A percentile compares a stretch with the other conserved stretches of the same genome.
Conservation (phyloP, 768 basidiomycete genomes). For the Pleurotus citrinopileatus region DNA sequence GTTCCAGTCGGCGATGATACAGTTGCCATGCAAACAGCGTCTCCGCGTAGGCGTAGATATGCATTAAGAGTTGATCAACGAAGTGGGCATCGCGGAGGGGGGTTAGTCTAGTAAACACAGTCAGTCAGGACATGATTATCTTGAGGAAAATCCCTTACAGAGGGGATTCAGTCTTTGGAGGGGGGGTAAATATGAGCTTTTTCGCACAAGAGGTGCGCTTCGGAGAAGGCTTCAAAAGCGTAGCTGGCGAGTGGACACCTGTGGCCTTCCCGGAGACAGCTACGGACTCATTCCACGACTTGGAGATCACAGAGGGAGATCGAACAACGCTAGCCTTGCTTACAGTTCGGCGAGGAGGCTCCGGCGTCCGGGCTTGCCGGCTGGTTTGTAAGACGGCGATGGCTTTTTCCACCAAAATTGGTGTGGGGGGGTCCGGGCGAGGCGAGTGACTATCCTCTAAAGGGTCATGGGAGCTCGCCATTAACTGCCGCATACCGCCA, state of each 20-base stretch:
- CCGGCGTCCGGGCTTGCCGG: constrained; percentile 20
- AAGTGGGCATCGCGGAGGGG: constrained; percentile 2
- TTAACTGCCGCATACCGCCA: constrained; percentile 64
- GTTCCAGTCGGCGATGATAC: constrained; percentile 65
- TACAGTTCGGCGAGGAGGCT: constrained; percentile 23
- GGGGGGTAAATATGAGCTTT: neutral
- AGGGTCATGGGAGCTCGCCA: constrained; percentile 58
- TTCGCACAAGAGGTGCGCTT: neutral
- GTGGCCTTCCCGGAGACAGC: neutral
- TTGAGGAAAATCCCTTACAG: neutral
- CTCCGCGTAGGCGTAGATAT: constrained; percentile 74
- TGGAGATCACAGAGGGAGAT: constrained; percentile 37
- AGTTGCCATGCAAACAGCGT: constrained; percentile 73
- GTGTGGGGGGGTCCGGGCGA: constrained; percentile 19
- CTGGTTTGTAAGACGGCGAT: constrained; percentile 23
- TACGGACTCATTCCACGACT: constrained; percentile 52
- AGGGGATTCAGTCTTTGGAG: neutral
- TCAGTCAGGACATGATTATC: neutral
- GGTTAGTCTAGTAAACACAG: neutral
- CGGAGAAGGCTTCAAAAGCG: neutral
- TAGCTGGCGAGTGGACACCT: neutral
- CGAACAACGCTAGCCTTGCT: constrained; percentile 15
- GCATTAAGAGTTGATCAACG: constrained; percentile 23
- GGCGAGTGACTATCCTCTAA: constrained; percentile 40
- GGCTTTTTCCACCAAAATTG: constrained; percentile 16